Base-by-base conservation (phyloP, 306 rosid genomes). In the Lupinus albus region DNA sequence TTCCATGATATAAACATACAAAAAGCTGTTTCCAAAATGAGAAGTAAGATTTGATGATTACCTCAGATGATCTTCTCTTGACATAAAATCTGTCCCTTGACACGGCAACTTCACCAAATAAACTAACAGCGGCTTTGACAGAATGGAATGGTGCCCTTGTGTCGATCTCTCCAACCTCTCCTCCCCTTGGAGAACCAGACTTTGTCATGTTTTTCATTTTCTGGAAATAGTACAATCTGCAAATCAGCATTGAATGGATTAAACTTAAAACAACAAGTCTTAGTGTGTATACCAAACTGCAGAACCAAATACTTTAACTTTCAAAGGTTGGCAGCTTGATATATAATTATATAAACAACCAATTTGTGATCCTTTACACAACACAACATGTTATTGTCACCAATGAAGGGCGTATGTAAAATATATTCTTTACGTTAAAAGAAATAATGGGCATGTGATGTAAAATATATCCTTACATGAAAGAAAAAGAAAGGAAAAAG, bases 81-180 rank as follows among this genome's bases (percentile, higher is more conserved):
- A 77, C 8, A 53, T 82, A 1, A 7, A 54, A 73, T 78, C 78
- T 75, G 61, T 76, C 87, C 75, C 32, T 84, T 1, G 80, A 18
- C 71, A 76, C 70, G 7, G 95, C 88, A 3, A 93, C 99, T 72
- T 83, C 96, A 36, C 95, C 94, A 65, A 93, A 93, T 45, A 93
- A 77, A 84, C 81, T 80, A 42, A 93, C 97, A 51, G 99, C 99
- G 52, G 94, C 97, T 79, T 85, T 93, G 69, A 93, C 99, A 21
- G 99, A 93, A 79, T 90, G 94, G 71, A 93, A 90, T 8, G 99
- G 99, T 3, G 94, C 86, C 67, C 97, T 78, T 6, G 94, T 91
- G 82, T 88, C 96, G 20, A 91, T 86, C 80, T 88, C 96, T 70
- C 97, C 97, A 68, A 92, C 87, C 80, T 87, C 96, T 30, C 72